These are phyloP conservation scores for Mucor sp. DNA, from an alignment of 371 early-diverging fungal genomes.

Conservation along the genomic window DNA sequence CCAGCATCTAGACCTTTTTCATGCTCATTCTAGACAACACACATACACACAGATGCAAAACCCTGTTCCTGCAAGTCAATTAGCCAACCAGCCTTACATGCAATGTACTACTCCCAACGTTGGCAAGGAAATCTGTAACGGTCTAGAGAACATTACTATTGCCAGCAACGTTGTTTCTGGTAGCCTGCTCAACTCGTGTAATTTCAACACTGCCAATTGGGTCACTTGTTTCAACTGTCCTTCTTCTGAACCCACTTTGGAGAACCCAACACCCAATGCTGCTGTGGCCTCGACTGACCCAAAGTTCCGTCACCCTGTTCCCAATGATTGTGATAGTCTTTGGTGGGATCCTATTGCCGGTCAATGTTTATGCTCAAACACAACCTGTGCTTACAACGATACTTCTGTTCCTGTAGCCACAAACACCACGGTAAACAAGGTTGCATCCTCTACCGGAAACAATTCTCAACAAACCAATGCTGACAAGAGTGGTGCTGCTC, in stretches of 20 bases:
- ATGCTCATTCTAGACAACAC: not conserved
- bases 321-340: constrained; percentile 67
- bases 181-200: constrained; percentile 52
- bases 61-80: constrained; percentile 64
- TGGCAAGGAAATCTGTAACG: constrained; percentile 76
- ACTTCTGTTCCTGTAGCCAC: constrained; percentile 46
- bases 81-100: constrained; percentile 61
- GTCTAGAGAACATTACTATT: constrained; percentile 56
- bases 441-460: not conserved
- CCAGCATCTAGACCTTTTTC: not conserved
- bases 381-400: constrained; percentile 56
- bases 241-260: constrained; percentile 46
- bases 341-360: constrained; percentile 77
- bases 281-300: constrained; percentile 40
- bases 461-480: not conserved
- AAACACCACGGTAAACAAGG: constrained; percentile 12
- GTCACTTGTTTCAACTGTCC: constrained; percentile 73
- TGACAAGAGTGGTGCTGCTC: not conserved
- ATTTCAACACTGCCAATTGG: constrained; percentile 57
- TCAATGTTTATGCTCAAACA: constrained; percentile 54
- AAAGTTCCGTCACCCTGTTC: constrained; percentile 56
- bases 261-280: constrained; percentile 56
- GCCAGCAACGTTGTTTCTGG: constrained; percentile 50
- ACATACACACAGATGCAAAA: constrained; percentile 56
- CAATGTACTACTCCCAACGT: constrained; percentile 61